Evolutionary conservation across 441 rosid genomes (phyloP).

Genomic region (Gossypium trilobum): DNA sequence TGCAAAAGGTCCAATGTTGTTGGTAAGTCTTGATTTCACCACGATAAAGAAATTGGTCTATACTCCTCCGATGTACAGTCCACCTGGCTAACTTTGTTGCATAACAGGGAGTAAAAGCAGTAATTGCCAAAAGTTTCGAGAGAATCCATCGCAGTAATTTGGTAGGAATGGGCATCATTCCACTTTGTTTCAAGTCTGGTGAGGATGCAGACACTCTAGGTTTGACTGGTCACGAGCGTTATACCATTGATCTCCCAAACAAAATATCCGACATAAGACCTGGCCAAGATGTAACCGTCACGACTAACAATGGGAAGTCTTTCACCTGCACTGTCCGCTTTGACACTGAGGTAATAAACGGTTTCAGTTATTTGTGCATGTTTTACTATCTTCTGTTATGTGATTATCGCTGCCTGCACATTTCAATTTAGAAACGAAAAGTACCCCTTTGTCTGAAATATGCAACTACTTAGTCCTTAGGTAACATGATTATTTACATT

Average conservation of each 20-base stretch:
- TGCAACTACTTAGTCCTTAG: not conserved
- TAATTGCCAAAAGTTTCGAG: conserved; percentile 92
- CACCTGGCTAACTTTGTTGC: not conserved
- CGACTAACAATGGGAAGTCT: conserved; percentile 71
- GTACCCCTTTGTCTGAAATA: not conserved
- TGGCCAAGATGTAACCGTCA: conserved; percentile 87
- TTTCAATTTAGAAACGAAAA: not conserved
- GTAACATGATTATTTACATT: not conserved
- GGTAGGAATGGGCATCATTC: conserved; percentile 95
- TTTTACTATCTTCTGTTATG: not conserved
- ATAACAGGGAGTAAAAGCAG: conserved; percentile 89
- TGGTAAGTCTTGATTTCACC: conserved; percentile 36
- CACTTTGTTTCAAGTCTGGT: conserved; percentile 81
- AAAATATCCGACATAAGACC: conserved; percentile 67
- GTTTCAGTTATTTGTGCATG: not conserved
- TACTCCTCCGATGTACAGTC: not conserved
- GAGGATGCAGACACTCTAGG: conserved; percentile 84
- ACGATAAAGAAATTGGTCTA: not conserved
- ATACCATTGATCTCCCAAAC: conserved; percentile 74
- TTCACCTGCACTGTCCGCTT: conserved; percentile 87
- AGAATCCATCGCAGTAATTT: conserved; percentile 95
- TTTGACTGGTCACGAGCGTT: conserved; percentile 81
- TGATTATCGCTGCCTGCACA: not conserved
- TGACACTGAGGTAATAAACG: conserved; percentile 74
- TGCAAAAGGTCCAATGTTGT: conserved; percentile 92